Evolutionary conservation across 2,329 filamentous ascomycete species (phyloP).

Genomic region (Fusarium sp.): DNA sequence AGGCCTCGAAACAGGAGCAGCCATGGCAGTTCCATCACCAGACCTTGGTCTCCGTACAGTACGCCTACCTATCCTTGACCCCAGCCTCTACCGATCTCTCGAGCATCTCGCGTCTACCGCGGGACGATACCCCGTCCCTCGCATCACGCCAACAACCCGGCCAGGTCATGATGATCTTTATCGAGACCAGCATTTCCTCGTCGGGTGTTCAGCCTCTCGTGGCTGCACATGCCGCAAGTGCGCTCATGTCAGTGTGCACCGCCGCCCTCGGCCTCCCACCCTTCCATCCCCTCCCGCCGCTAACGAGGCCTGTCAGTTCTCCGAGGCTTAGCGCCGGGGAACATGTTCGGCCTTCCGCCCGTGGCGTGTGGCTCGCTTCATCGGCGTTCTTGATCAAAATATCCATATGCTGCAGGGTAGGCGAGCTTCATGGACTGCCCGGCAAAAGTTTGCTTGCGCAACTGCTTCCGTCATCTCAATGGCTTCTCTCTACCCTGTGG

Average conservation of each 20-base stretch:
- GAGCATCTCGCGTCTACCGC: constrained; percentile 9
- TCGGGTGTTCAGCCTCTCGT: constrained; percentile 31
- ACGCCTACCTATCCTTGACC: neutral
- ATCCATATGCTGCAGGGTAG: constrained; percentile 15
- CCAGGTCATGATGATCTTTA: neutral
- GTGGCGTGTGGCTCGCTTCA: constrained; percentile 13
- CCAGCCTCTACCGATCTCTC: constrained; percentile 12
- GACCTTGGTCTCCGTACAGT: neutral
- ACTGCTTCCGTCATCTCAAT: constrained; percentile 1
- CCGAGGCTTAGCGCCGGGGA: constrained; percentile 35
- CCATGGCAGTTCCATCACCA: constrained; percentile 1
- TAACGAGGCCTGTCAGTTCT: constrained; percentile 34
- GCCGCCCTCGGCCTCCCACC: constrained; percentile 19
- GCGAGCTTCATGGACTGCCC: neutral
- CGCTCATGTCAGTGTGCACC: constrained; percentile 17
- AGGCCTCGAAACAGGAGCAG: constrained; percentile 9
- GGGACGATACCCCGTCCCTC: constrained; percentile 10
- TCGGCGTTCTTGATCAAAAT: neutral
- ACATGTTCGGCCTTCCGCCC: constrained; percentile 25
- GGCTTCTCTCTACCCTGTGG: neutral
- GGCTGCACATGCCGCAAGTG: constrained; percentile 14
- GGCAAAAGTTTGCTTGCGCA: neutral
- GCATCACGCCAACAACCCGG: constrained; percentile 17
- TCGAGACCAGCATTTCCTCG: constrained; percentile 9
- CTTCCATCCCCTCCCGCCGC: constrained; percentile 33